These are phyloP conservation scores for Ananas comosus DNA, from an alignment of 176 grass and related monocot genomes.

Conservation along the genomic window DNA sequence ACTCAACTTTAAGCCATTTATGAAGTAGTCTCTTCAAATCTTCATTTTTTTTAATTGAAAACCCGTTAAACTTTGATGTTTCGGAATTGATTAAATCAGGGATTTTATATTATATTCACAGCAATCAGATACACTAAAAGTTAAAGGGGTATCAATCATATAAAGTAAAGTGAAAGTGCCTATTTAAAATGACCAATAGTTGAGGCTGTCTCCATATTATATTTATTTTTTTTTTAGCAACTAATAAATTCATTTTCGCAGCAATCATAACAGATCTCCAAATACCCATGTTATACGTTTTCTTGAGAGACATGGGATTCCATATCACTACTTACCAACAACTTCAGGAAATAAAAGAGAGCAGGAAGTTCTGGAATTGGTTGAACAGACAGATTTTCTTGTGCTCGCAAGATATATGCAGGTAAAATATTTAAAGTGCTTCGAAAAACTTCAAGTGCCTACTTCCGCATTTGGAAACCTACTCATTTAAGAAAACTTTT, in stretches of 20 bases:
- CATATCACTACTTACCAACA: conserved; percentile 74
- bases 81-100: too few species aligned
- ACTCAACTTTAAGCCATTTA: too few species aligned
- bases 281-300: conserved; percentile 76
- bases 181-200: too few species aligned
- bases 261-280: conserved; percentile 65
- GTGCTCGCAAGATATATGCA: conserved; percentile 98
- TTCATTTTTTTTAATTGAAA: too few species aligned
- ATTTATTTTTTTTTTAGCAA: not conserved
- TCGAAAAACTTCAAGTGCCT: not conserved
- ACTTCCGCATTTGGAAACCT: not conserved
- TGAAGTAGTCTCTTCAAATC: too few species aligned
- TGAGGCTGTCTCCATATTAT: too few species aligned
- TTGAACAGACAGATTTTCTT: conserved; percentile 71
- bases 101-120: too few species aligned
- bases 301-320: conserved; percentile 71
- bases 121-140: too few species aligned
- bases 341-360: conserved; percentile 57
- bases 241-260: conserved; percentile 17
- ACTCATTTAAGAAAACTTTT: not conserved
- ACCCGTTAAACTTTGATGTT: too few species aligned
- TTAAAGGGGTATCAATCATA: too few species aligned
- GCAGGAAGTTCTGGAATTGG: conserved; percentile 62
- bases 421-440: conserved; percentile 27
- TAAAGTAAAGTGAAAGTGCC: too few species aligned